These are phyloP conservation scores for Phytophthora vignae DNA, from an alignment of 352 stramenopile genomes.

Conservation along the genomic window DNA sequence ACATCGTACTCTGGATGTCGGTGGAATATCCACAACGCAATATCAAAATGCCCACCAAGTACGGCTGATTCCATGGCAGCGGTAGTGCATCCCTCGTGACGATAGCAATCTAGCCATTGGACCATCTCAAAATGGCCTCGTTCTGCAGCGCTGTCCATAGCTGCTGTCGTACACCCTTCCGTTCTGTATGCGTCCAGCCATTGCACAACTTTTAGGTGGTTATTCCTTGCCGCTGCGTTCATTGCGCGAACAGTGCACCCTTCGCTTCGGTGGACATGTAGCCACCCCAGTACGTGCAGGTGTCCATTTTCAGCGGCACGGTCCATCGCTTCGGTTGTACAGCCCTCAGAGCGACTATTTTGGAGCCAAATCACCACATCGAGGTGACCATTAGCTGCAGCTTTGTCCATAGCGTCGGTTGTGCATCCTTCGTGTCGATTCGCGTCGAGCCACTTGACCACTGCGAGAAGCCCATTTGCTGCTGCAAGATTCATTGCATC, in stretches of 20 bases:
- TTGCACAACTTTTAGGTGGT: slow-evolving; percentile 4
- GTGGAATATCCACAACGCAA: no score
- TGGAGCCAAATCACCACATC: slow-evolving; percentile 22
- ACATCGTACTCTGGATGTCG: no score
- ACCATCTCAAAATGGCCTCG: slow-evolving; percentile 12
- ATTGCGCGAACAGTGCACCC: slow-evolving; percentile 8
- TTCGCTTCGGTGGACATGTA: slow-evolving; percentile 11
- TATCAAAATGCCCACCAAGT: no score
- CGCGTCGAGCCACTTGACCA: slow-evolving; percentile 22
- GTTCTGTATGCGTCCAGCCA: slow-evolving; percentile 11
- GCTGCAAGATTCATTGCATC: slow-evolving; percentile 7
- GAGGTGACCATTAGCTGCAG: slow-evolving; percentile 1
- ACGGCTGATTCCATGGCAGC: slow-evolving; percentile 1
- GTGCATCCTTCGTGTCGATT: slow-evolving; percentile 20
- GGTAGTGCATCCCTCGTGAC: slow-evolving; percentile 6
- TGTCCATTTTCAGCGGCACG: slow-evolving; percentile 6
- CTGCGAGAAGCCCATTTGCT: background rate
- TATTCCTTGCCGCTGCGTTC: slow-evolving; percentile 8
- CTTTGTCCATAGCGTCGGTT: slow-evolving; percentile 6
- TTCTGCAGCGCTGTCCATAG: slow-evolving; percentile 9
- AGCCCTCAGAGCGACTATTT: slow-evolving; percentile 9
- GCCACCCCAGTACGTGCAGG: slow-evolving; percentile 14
- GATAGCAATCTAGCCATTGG: slow-evolving; percentile 4
- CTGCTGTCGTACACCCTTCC: slow-evolving; percentile 6
- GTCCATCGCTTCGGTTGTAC: slow-evolving; percentile 14